phyloP scores from a whole-genome alignment of 2,329 filamentous ascomycete genomes.

The Colletotrichum sp. region DNA sequence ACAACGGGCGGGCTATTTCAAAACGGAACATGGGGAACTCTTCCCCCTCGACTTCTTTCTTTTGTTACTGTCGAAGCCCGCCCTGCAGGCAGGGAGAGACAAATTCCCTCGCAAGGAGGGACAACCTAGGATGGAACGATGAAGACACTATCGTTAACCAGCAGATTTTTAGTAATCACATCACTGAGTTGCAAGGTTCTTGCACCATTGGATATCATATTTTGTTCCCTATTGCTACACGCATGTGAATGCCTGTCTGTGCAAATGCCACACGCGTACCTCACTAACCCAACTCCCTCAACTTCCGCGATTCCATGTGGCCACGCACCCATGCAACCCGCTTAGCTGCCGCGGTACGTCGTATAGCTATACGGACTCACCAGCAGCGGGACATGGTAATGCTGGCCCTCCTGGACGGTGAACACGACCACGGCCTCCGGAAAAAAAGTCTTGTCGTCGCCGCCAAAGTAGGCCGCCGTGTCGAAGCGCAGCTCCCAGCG shows the following conservation, averaged over 20 bases:
- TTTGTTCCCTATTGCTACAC: neutral
- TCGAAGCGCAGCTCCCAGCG: conserved; percentile 76
- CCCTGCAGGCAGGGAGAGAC: neutral
- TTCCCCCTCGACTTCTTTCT: neutral
- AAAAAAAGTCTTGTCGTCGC: conserved; percentile 64
- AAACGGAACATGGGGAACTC: neutral
- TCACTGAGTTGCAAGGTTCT: neutral
- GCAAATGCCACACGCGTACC: neutral
- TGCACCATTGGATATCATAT: neutral
- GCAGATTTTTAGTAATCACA: neutral
- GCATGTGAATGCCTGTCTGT: neutral
- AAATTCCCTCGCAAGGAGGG: neutral
- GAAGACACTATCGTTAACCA: conserved; percentile 16
- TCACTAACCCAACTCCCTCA: neutral
- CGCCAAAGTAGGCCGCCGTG: conserved; percentile 74
- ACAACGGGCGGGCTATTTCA: neutral
- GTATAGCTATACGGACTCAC: conserved; percentile 82
- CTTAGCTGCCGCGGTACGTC: conserved; percentile 78
- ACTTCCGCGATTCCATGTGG: neutral
- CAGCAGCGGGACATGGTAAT: conserved; percentile 81
- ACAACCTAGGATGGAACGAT: neutral
- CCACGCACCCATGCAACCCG: neutral
- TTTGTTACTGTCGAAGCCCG: neutral
- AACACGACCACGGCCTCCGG: conserved; percentile 63
- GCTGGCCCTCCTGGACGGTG: conserved; percentile 60